Base-by-base conservation (phyloP, 2,329 filamentous ascomycete species). In the Aspergillus fumigatiaffinis region DNA sequence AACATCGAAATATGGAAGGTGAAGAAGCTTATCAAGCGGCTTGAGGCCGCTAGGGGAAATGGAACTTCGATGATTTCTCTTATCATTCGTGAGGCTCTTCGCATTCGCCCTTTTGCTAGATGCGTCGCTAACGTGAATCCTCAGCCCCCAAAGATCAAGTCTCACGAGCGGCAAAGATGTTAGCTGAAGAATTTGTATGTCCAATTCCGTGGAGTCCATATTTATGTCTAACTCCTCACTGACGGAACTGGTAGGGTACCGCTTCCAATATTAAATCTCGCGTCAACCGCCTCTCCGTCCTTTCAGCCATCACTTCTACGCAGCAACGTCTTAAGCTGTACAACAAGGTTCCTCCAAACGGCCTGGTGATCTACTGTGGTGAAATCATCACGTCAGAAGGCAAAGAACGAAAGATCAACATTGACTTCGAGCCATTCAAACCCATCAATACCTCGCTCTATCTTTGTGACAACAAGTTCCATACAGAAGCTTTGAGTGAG, bases 381-480 rank as follows among this genome's bases (percentile, higher is more conserved):
- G 94, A 99, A 97, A 97, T 99, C 76, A 88, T 99, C 82, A 99
- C 94, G 56, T 88, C 88, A 29, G 94, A 99, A 82, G 94, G 94
- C 78, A 99, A 99, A 80, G 94, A 99, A 81, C 86, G 94, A 73
- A 99, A 97, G 84, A 95, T 99, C 82, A 99, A 99, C 79, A 99
- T 99, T 76, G 95, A 99, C 75, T 99, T 99, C 76, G 94, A 99
- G 80, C 94, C 94, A 32, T 99, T 99, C 85, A 99, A 99, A 84
- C 94, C 94, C 60, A 99, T 99, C 86, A 99, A 99, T 79, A 99
- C 94, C 38, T 99, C 95, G 48, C 85, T 99, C 50, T 99, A 99
- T 77, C 90, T 99, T 60, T 99, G 94, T 81, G 94, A 99, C 86
- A 99, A 99, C 84, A 99, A 99, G 75, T 99, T 99, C 79, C 94